phyloP scores from a whole-genome alignment of 371 early-diverging fungal genomes.

The Capniomyces stellatus region DNA sequence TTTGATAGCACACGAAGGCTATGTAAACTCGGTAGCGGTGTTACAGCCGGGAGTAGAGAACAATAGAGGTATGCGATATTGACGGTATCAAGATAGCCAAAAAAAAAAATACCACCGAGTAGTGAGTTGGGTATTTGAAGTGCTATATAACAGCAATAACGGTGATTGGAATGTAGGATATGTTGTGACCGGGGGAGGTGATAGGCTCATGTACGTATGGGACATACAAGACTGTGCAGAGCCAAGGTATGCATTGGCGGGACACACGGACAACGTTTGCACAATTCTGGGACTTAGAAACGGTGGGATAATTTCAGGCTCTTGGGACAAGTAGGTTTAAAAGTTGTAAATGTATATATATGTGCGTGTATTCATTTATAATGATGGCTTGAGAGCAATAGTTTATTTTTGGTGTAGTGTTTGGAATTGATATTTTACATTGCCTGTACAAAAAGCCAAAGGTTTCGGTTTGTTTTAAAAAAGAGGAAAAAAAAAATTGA shows the following conservation, averaged over 20 bases:
- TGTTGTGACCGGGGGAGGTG: constrained; percentile 65
- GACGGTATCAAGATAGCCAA: not conserved
- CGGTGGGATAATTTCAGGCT: constrained; percentile 68
- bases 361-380: too few species aligned
- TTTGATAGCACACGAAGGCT: constrained; percentile 53
- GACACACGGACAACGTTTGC: constrained; percentile 80
- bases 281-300: constrained; percentile 41
- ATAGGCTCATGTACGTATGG: constrained; percentile 64
- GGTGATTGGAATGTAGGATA: constrained; percentile 34
- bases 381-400: too few species aligned
- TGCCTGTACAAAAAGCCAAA: too few species aligned
- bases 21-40: constrained; percentile 59
- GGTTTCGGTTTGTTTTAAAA: too few species aligned
- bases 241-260: constrained; percentile 48
- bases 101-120: not conserved
- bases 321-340: constrained; percentile 66
- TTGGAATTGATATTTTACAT: too few species aligned
- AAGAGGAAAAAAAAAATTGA: not conserved
- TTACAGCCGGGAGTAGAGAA: constrained; percentile 34
- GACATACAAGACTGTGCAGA: constrained; percentile 36
- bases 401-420: too few species aligned
- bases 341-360: too few species aligned
- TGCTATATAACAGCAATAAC: not conserved
- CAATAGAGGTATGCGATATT: constrained; percentile 1
- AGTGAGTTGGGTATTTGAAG: not conserved